These are phyloP conservation scores for Macrolepiota fuliginosa DNA, from an alignment of 768 basidiomycete species.

Conservation along the genomic window DNA sequence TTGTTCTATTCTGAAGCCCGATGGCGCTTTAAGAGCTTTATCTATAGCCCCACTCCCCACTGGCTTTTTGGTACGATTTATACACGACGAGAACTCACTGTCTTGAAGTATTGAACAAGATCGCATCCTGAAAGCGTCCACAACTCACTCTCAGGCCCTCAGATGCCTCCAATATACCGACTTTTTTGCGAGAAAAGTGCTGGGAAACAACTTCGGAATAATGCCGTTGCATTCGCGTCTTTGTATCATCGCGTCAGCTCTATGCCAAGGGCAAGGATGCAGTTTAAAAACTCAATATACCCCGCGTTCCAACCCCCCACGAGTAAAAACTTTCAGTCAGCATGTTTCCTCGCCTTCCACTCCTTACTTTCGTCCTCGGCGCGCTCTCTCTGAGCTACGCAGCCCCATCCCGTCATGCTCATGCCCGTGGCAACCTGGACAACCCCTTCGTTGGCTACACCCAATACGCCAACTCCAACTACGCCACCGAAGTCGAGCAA, in stretches of 20 bases:
- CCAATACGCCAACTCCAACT: conserved; percentile 17
- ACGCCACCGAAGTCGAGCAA: conserved; percentile 18
- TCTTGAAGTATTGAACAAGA: background rate
- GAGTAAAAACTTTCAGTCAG: background rate
- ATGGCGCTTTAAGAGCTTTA: no score
- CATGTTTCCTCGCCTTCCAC: conserved; percentile 2
- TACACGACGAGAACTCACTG: background rate
- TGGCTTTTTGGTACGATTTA: background rate
- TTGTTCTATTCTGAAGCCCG: no score
- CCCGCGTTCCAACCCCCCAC: background rate
- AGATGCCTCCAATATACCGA: background rate
- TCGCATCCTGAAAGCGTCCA: background rate
- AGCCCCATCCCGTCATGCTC: background rate
- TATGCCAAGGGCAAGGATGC: background rate
- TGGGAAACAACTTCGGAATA: background rate
- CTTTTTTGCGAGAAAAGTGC: background rate
- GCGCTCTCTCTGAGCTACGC: background rate
- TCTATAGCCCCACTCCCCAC: no score
- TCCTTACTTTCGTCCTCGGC: conserved; percentile 5
- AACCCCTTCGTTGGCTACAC: conserved; percentile 19
- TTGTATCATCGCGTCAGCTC: background rate
- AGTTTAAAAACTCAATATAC: background rate
- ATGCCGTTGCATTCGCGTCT: background rate
- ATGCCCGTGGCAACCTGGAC: background rate
- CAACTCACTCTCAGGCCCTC: background rate